Evolutionary conservation across 2,329 filamentous ascomycete species (phyloP), one percentile per base, ranked within the genome.

Genomic region (Fusarium dimerum): DNA sequence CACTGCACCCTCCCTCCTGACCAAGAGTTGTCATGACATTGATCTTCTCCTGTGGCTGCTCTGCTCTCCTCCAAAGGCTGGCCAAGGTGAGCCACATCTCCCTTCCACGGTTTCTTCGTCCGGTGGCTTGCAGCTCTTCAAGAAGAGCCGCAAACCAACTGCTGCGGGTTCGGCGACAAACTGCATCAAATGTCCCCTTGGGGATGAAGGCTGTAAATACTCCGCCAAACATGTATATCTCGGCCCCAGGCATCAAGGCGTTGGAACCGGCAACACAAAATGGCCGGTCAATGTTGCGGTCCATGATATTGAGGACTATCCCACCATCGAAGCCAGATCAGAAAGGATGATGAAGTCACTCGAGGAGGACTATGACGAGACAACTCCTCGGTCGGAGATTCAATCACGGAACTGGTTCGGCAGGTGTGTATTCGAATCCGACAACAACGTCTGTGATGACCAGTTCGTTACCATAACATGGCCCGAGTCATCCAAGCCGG

Each of bases 1-100:
- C 6, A 86, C 82, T n/a, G 92, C 82, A 20, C 93, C 87, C 7
- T 93, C 89, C 1, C 78, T 99, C 2, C 79, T 99, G 30, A 96
- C 93, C 3, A 99, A 97, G 73, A 95, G 90, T 53, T 97, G 94
- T 63, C 94, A 99, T 66, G 94, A 99, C 63, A 89, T 99, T 45
- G 94, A 99, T 67, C 84, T 97, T 51, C 75, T 97, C 5, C 77
- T 97, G 15, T 99, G 94, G 94, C 76, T 97, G 43, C 80, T 97
- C 11, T 93, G 87, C 66, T 90, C 89, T 1, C 89, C 90, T 0
- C 68, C 68, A 13, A 73, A 71, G 48, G 69, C 76, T 1, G 73
- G 76, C 12, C 63, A 71, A 2, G 71, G 71, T 8, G 69, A 72
- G 13, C 81, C 88, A 0, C 92, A 97, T 69, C 77, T 93, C 1